phyloP scores from a whole-genome alignment of 2,329 filamentous ascomycete species.

The Aspergillus sp. region DNA sequence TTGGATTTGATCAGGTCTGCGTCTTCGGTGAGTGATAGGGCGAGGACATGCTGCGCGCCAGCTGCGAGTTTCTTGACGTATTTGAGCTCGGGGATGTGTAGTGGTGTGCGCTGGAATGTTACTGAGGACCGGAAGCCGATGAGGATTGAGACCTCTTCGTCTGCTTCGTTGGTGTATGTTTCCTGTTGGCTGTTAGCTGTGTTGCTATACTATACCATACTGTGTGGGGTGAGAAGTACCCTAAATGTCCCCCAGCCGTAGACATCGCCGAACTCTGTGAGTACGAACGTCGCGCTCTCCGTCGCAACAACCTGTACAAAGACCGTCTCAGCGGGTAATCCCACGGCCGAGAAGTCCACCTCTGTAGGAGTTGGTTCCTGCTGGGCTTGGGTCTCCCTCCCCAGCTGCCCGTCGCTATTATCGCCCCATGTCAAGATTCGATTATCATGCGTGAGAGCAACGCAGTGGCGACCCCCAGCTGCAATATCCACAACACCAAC shows the following conservation, averaged over 20 bases:
- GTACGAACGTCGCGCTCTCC: constrained; percentile 73
- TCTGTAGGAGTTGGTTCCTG: constrained; percentile 56
- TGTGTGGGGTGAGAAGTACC: constrained; percentile 36
- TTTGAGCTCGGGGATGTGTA: constrained; percentile 55
- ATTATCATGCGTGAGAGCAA: constrained; percentile 74
- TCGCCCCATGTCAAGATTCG: constrained; percentile 85
- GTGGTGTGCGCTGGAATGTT: constrained; percentile 42
- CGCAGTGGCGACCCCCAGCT: constrained; percentile 72
- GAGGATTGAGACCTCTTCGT: constrained; percentile 55
- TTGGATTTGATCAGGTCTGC: not conserved
- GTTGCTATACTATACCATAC: too few relatives aligned
- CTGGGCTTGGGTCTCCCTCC: constrained; percentile 59
- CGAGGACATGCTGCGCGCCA: not conserved
- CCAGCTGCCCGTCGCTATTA: constrained; percentile 77
- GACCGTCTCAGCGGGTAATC: constrained; percentile 61
- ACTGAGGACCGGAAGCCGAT: constrained; percentile 52
- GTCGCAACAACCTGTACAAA: constrained; percentile 69
- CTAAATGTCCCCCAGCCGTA: constrained; percentile 86
- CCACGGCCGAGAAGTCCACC: constrained; percentile 54
- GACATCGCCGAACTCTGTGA: constrained; percentile 72
- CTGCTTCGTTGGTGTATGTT: not conserved
- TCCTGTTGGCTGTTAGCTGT: not conserved
- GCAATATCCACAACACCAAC: constrained; percentile 55
- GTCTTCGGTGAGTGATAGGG: not conserved
- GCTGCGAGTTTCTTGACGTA: not conserved